Percentiles rank a stretch among this genome's conserved stretches.
Evolutionary conservation across 108 stramenopile genomes (phyloP).

Genomic region (Skeletonema costatum): DNA sequence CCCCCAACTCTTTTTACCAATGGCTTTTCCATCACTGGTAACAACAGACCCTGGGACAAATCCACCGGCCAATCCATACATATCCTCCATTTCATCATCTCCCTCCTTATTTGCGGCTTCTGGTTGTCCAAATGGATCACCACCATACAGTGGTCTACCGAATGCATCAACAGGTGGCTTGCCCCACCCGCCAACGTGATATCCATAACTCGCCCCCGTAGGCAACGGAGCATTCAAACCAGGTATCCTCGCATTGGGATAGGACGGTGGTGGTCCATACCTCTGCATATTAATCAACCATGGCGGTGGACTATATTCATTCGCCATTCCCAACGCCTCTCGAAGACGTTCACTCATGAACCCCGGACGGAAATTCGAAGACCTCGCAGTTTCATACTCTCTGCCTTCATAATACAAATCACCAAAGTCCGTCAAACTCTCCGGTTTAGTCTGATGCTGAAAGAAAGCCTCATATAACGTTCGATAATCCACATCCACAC

Average conservation of each 20-base stretch:
- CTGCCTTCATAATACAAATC: slow-evolving; percentile 99
- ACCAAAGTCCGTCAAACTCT: slow-evolving; percentile 75
- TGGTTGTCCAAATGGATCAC: slow-evolving; percentile 87
- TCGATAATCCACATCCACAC: slow-evolving; percentile 97
- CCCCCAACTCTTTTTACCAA: slow-evolving; percentile 78
- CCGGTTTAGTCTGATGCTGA: slow-evolving; percentile 96
- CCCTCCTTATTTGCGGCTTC: slow-evolving; percentile 12
- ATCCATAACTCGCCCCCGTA: slow-evolving; percentile 91
- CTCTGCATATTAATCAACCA: slow-evolving; percentile 99
- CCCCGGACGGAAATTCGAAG: slow-evolving; percentile 65
- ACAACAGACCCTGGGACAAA: slow-evolving; percentile 43
- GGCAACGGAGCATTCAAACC: slow-evolving; percentile 98
- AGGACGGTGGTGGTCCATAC: slow-evolving; percentile 97
- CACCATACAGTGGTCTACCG: slow-evolving; percentile 91
- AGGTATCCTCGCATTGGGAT: slow-evolving; percentile 92
- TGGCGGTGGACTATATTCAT: slow-evolving; percentile 89
- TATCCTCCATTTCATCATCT: slow-evolving; percentile 41
- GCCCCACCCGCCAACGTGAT: slow-evolving; percentile 97
- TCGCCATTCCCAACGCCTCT: slow-evolving; percentile 89
- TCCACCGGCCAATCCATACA: slow-evolving; percentile 38
- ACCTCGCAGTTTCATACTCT: slow-evolving; percentile 85
- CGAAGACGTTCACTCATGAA: slow-evolving; percentile 66
- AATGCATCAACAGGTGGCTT: slow-evolving; percentile 97
- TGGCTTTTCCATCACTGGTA: slow-evolving; percentile 80
- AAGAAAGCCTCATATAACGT: slow-evolving; percentile 98